Evolutionary conservation across 73 alveolate species (phyloP), one percentile per base, ranked within the genome.

Genomic region (Diophrys sp.): DNA sequence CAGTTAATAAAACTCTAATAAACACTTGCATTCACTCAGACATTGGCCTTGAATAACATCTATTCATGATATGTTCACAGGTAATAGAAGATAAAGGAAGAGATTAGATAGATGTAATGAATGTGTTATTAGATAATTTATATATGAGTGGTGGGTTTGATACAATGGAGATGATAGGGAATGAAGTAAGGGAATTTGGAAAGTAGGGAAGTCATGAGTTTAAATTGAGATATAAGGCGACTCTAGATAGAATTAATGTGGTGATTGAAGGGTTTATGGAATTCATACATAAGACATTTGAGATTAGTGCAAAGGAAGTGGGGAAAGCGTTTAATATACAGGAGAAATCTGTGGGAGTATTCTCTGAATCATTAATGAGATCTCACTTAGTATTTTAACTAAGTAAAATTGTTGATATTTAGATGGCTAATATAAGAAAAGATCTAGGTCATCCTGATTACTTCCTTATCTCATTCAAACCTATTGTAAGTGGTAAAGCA

Each of bases 341-440:
- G 57, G 75, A 70, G 57, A 80, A 89, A 44, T 82, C 97, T 0
- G 93, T 85, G 32, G 81, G 74, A 55, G 97, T 95, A 30, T 95
- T 92, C 84, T 89, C 89, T 0, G 99, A 95, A 87, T 88, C 96
- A 54, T 92, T 92, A 76, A 90, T 90, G 67, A 74, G 98, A 71
- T 86, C 95, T 34, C 93, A 93, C 77, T 77, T 94, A 74, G 75
- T 89, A 72, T 94, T 94, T 89, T 91, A 94, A 84, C 86, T 91
- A 81, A 91, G 97, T 54, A 90, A 93, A 72, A 66, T 88, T 26
- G 76, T 89, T 53, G 94, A 86, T 75, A 44, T 85, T 67, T 72
- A 81, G 54, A 77, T 77, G 84, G 71, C 83, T 44, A 74, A 79
- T 34, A 57, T 77, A 24, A 86, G 96, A 83, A 90, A 83, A 75